These are phyloP conservation scores for Acacia acuminata DNA, from an alignment of 306 rosid species.

Conservation along the genomic window DNA sequence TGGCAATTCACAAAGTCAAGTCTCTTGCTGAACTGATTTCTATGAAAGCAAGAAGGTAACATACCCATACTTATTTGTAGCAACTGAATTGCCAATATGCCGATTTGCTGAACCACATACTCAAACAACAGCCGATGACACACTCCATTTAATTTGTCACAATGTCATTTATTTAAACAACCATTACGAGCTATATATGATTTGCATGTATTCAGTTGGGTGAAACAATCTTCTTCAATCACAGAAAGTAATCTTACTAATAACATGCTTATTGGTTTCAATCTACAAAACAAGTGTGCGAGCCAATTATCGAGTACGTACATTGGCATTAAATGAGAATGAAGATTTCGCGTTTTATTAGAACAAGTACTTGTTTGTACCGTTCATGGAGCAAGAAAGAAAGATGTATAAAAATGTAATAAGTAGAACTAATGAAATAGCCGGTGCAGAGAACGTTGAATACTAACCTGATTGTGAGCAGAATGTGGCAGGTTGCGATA, in stretches of 20 bases:
- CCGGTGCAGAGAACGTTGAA: neutral
- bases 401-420: neutral
- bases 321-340: neutral
- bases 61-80: neutral
- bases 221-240: slow-evolving; percentile 20
- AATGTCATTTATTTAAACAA: neutral
- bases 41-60: neutral
- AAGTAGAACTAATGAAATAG: too few relatives aligned
- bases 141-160: slow-evolving; percentile 7
- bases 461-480: slow-evolving; percentile 31
- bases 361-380: neutral
- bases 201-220: slow-evolving; percentile 4
- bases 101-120: slow-evolving; percentile 13
- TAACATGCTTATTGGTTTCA: slow-evolving; percentile 7
- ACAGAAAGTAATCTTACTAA: neutral
- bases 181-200: neutral
- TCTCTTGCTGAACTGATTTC: slow-evolving; percentile 19
- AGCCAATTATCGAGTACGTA: slow-evolving; percentile 5
- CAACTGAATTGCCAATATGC: neutral
- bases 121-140: slow-evolving; percentile 24
- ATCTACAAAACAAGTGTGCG: neutral
- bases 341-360: neutral
- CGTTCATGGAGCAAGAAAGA: neutral
- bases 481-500: slow-evolving; percentile 18
- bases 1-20: slow-evolving; percentile 31